Evolutionary conservation across 352 stramenopile species (phyloP), one percentile per base, ranked within the genome.

Genomic region (Pythium sp.): DNA sequence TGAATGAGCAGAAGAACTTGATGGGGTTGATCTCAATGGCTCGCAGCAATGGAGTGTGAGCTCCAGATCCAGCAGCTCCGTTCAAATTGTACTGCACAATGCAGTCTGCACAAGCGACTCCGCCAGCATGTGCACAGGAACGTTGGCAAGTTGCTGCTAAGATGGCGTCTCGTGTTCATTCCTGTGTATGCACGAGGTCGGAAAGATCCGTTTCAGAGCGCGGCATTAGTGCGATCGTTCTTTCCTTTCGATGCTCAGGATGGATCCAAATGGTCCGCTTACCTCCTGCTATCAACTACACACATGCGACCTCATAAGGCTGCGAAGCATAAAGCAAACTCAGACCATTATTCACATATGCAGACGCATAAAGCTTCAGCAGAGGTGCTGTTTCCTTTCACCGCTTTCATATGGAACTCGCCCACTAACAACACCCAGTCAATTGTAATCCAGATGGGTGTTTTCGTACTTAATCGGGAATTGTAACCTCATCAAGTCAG

Each of bases 401-500:
- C 5, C 6, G 4, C 41, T 51, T 51, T 51, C 18, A 51, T 51
- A 22, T 51, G 0, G 1, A 20, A 9, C 18, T 51, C 43, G 15
- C 18, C 43, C 6, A 46, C 15, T 18, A 22, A 47, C 43, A 51
- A 47, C 15, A n/a, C 41, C 56, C 22, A 54, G 41, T 64, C 15
- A 11, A 41, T 32, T 18, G 3, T 26, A 24, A 24, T 9, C 12
- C 5, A 26, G n/a, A 60, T 20, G 28, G 28, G 15, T 11, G 24
- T 53, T 7, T 58, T 69, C 64, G 64, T 58, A 69, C 64, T 64
- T 69, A 69, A 36, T 14, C 14, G 47, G 36, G 12, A 47, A 3
- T 9, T 24, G 12, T 11, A 0, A 38, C 69, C 51, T 68, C 11
- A 66, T 54, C 57, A 36, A 8, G 53, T 34, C 43, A 62, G 49